Percentiles rank a stretch among this genome's conserved stretches.
phyloP scores from a whole-genome alignment of 2,329 filamentous ascomycete species.

The Sporothrix dimorphospora region DNA sequence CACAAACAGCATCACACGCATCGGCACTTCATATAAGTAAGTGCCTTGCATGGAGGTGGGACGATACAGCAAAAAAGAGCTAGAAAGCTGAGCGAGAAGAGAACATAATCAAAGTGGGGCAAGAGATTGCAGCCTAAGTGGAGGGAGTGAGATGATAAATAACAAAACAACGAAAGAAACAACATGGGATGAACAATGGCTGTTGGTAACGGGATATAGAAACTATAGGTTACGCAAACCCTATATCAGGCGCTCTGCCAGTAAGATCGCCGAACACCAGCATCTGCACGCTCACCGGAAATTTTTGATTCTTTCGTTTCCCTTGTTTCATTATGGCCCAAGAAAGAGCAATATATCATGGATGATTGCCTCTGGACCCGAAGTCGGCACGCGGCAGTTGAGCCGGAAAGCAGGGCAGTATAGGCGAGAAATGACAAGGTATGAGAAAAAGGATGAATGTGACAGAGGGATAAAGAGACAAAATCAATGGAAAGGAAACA shows the following conservation, averaged over 20 bases:
- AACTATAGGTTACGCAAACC: background rate
- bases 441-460: background rate
- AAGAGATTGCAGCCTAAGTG: too few relatives aligned
- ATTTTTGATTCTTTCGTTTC: background rate
- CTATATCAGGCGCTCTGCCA: background rate
- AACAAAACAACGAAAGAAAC: background rate
- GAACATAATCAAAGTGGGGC: background rate
- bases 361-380: background rate
- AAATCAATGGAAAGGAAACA: background rate
- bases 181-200: background rate
- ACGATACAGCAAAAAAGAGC: background rate
- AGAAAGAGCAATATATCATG: background rate
- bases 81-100: too few relatives aligned
- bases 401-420: conserved; percentile 14
- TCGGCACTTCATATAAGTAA: too few relatives aligned
- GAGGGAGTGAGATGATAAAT: too few relatives aligned
- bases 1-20: background rate
- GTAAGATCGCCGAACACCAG: background rate
- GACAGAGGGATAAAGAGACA: background rate
- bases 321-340: background rate
- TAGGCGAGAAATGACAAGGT: conserved; percentile 10
- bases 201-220: background rate
- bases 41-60: background rate
- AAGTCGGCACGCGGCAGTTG: conserved; percentile 21
- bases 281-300: background rate